Evolutionary conservation across 2,329 filamentous ascomycete species (phyloP).

Genomic region (Fusarium beomiforme): DNA sequence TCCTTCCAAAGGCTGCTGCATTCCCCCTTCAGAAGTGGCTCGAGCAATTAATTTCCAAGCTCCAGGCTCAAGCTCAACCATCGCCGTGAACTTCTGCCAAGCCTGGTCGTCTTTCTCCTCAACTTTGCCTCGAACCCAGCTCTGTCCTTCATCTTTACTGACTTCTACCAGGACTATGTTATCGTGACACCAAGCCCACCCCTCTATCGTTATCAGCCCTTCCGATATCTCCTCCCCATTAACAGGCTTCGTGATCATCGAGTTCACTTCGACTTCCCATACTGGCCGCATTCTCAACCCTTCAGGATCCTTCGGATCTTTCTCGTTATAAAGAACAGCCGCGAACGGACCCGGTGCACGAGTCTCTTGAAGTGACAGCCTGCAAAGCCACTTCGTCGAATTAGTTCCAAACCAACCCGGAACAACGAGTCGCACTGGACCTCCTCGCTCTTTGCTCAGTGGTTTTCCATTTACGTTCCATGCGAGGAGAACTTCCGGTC

Average conservation of each 20-base stretch:
- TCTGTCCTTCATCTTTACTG: neutral
- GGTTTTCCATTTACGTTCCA: neutral
- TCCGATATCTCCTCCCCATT: neutral
- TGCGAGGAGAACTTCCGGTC: neutral
- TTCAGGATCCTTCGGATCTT: neutral
- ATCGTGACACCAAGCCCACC: constrained; percentile 9
- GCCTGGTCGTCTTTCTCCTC: neutral
- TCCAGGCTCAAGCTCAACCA: neutral
- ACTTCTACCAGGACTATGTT: neutral
- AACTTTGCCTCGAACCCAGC: neutral
- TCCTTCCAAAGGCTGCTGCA: neutral
- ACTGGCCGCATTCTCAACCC: neutral
- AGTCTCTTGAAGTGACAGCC: neutral
- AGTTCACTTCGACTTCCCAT: constrained; percentile 20
- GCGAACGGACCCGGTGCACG: constrained; percentile 4
- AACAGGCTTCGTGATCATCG: constrained; percentile 1
- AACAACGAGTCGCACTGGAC: constrained; percentile 5
- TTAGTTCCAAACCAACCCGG: constrained; percentile 24
- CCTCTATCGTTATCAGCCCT: neutral
- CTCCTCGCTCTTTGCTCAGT: constrained; percentile 9
- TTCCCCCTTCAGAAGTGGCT: neutral
- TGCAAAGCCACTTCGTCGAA: constrained; percentile 18
- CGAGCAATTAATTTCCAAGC: neutral
- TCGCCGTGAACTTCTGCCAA: neutral
- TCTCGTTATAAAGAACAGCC: constrained; percentile 6